phyloP scores from a whole-genome alignment of 2,329 filamentous ascomycete species.

The Celoporthe dispersa region DNA sequence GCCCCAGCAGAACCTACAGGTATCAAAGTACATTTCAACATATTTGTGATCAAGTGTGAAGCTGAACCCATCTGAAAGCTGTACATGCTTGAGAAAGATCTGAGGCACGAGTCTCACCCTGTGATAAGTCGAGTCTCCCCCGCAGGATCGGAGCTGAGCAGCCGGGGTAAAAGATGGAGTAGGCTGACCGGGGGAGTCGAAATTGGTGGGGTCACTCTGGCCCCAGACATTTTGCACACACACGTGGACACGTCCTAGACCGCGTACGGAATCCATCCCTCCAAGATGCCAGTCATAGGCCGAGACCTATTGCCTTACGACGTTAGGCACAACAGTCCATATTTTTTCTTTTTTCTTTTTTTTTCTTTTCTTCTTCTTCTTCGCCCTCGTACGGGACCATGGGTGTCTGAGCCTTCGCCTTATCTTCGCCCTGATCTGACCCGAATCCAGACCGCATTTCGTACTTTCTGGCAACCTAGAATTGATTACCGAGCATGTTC shows the following conservation, averaged over 20 bases:
- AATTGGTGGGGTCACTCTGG: neutral
- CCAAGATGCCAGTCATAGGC: neutral
- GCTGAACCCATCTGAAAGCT: neutral
- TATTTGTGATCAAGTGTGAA: neutral
- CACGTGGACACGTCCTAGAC: neutral
- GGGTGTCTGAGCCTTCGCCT: neutral
- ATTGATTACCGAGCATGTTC: neutral
- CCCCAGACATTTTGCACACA: neutral
- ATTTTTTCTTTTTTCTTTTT: neutral
- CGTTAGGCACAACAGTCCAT: neutral
- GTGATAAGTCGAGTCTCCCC: neutral
- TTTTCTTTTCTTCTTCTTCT: neutral
- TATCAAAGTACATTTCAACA: neutral
- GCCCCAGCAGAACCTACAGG: neutral
- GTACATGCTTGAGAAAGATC: too few relatives aligned
- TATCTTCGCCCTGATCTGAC: constrained; percentile 9
- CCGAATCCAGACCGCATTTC: neutral
- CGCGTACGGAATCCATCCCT: neutral
- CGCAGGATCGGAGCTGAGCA: neutral
- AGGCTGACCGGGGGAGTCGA: neutral
- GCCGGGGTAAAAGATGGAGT: neutral
- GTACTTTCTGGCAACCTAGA: neutral
- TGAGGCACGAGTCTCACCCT: neutral
- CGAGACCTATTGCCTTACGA: neutral
- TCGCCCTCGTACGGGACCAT: neutral